These are phyloP conservation scores for Salvia splendens DNA, from an alignment of 257 asterid genomes.

Conservation along the genomic window DNA sequence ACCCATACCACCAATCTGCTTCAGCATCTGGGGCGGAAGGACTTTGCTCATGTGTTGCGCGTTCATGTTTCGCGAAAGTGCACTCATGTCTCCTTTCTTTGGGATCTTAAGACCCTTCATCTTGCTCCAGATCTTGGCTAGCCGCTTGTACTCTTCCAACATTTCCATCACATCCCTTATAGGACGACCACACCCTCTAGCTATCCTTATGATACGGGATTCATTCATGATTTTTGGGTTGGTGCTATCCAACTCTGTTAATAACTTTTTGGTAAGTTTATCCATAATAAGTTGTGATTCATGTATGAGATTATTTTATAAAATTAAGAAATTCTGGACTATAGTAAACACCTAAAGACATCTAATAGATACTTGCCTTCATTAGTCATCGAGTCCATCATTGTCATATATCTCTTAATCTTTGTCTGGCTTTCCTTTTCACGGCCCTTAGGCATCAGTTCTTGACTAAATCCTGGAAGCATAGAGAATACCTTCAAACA, in stretches of 20 bases:
- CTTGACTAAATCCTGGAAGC: constrained; percentile 95
- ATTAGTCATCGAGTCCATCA: constrained; percentile 99
- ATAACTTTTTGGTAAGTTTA: constrained; percentile 1
- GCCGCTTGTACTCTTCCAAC: constrained; percentile 91
- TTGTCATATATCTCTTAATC: constrained; percentile 88
- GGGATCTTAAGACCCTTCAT: constrained; percentile 98
- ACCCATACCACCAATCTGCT: constrained; percentile 95
- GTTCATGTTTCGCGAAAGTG: constrained; percentile 75
- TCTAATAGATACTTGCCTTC: constrained; percentile 55
- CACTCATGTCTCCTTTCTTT: constrained; percentile 96
- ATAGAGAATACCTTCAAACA: constrained; percentile 76
- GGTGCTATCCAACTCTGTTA: constrained; percentile 86
- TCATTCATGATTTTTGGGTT: constrained; percentile 85
- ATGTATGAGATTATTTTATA: not conserved
- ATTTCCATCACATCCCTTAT: constrained; percentile 84
- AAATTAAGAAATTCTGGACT: not conserved
- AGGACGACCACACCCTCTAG: constrained; percentile 85
- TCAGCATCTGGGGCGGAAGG: constrained; percentile 91
- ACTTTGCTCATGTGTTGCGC: constrained; percentile 97
- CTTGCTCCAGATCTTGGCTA: constrained; percentile 92
- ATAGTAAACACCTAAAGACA: not conserved
- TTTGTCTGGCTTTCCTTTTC: constrained; percentile 94
- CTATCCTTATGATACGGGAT: constrained; percentile 79
- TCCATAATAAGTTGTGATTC: not conserved
- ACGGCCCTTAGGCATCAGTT: constrained; percentile 91